Base-by-base conservation (phyloP, 768 basidiomycete genomes). In the Hortiboletus campestris region DNA sequence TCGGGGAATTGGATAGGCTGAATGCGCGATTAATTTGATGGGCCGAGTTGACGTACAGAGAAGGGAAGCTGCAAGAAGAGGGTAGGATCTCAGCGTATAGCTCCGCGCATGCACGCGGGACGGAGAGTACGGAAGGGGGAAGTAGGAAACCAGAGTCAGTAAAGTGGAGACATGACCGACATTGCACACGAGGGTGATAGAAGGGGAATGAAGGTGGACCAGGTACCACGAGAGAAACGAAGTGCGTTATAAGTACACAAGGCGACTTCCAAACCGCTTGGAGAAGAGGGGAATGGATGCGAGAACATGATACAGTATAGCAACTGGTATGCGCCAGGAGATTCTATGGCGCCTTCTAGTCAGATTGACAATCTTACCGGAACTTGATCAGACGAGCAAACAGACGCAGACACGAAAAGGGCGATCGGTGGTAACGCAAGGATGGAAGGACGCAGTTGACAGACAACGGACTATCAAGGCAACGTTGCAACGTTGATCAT, bases 1-100 rank as follows among this genome's bases (percentile, higher is more conserved):
- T 57, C 63, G 51, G 59, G 61, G 59, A 66, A 72, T 64, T 62
- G 63, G 60, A 66, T 49, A 66, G 60, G 58, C 61, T 67, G 62
- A 70, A 62, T 42, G 54, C 44, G 66, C 57, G 63, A 63, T 72
- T 72, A 66, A 72, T 73, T 63, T 71, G 62, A 67, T 52, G 62
- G 57, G 17, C 29, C 53, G 44, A 49, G 49, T 66, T 73, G 72
- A 71, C 72, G 70, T 73, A 73, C 63, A 73, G 72, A 64, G 70
- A 71, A 71, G 72, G 51, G 55, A 53, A 48, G 61, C 43, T 48
- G 59, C 50, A 58, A 61, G 60, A 61, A 62, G 57, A 51, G 51
- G 55, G 42, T 55, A 55, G 54, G 61, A 65, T 59, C 64, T 71
- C 58, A 35, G 34, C 34, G 47, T 46, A 59, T 47, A 63, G 53